Conservation (phyloP, 139 green algal species). For the Haematococcus sp. region DNA sequence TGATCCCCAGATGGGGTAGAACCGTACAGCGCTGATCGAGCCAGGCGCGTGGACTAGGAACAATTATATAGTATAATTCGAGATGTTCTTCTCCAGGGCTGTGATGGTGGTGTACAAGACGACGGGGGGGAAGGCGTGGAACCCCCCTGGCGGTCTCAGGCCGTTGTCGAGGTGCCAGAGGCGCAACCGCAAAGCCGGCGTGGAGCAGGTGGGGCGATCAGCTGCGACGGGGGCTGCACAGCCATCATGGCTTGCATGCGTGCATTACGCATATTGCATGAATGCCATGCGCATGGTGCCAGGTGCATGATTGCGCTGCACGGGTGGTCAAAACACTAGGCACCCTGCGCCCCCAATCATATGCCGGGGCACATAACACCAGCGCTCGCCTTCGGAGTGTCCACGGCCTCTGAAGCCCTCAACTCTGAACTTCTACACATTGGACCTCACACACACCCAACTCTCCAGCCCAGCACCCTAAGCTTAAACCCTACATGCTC, state of each 20-base stretch:
- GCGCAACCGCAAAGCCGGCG: slow-evolving; percentile 49
- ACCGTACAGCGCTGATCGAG: too few species aligned
- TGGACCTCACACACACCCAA: not conserved
- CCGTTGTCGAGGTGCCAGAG: slow-evolving; percentile 40
- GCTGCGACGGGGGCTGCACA: not conserved
- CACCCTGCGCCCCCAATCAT: too few species aligned
- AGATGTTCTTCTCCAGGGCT: slow-evolving; percentile 49
- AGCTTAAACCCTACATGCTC: too few species aligned
- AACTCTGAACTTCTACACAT: too few species aligned
- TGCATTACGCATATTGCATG: not conserved
- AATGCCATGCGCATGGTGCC: not conserved
- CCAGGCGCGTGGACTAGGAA: too few species aligned
- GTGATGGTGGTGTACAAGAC: slow-evolving; percentile 60
- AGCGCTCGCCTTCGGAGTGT: too few species aligned
- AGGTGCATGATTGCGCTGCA: not conserved
- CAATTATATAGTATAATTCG: too few species aligned
- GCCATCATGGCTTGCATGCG: not conserved
- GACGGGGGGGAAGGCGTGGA: slow-evolving; percentile 61
- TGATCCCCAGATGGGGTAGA: not conserved
- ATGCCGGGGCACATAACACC: too few species aligned
- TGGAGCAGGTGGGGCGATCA: slow-evolving; percentile 9
- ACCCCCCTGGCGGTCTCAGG: slow-evolving; percentile 51
- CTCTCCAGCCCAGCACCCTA: not conserved
- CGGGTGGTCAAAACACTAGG: too few species aligned
- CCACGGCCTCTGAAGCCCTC: too few species aligned